phyloP scores from a whole-genome alignment of 768 basidiomycete genomes.

The Mrakia hoshinonis region DNA sequence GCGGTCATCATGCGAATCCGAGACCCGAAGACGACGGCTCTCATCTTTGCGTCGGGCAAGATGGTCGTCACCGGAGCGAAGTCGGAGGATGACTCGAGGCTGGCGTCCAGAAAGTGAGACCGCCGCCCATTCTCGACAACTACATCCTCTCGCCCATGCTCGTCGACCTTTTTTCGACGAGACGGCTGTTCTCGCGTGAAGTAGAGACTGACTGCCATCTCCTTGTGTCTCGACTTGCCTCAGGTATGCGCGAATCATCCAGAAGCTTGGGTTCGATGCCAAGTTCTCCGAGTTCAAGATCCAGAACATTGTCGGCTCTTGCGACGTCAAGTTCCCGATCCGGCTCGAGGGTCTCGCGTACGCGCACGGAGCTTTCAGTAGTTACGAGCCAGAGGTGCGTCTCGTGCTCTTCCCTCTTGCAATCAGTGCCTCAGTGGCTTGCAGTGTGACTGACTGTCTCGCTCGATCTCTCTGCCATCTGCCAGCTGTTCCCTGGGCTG shows the following conservation, averaged over 20 bases:
- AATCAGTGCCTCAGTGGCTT: too few species aligned
- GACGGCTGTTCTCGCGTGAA: too few species aligned
- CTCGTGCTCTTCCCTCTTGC: neutral
- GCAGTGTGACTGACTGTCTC: neutral
- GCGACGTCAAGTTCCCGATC: slow-evolving; percentile 98
- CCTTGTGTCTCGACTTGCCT: neutral
- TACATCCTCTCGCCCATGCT: too few species aligned
- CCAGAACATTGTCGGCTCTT: slow-evolving; percentile 96
- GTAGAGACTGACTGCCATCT: neutral
- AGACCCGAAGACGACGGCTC: slow-evolving; percentile 97
- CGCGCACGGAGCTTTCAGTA: slow-evolving; percentile 94
- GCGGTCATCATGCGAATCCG: slow-evolving; percentile 99
- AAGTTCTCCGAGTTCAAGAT: slow-evolving; percentile 99
- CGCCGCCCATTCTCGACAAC: neutral
- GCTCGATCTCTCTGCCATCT: neutral
- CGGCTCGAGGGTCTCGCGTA: slow-evolving; percentile 94
- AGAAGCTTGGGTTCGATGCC: slow-evolving; percentile 98
- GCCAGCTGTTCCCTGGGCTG: slow-evolving; percentile 89
- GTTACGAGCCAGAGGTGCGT: slow-evolving; percentile 91
- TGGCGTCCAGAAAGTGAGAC: slow-evolving; percentile 75
- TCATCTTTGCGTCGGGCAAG: slow-evolving; percentile 99
- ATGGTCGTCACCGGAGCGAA: slow-evolving; percentile 99
- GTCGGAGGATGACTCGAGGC: slow-evolving; percentile 91
- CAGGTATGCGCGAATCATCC: slow-evolving; percentile 88
- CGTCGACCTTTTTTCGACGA: neutral